Evolutionary conservation across 306 rosid species (phyloP).

Genomic region (Leucaena leucocephala): DNA sequence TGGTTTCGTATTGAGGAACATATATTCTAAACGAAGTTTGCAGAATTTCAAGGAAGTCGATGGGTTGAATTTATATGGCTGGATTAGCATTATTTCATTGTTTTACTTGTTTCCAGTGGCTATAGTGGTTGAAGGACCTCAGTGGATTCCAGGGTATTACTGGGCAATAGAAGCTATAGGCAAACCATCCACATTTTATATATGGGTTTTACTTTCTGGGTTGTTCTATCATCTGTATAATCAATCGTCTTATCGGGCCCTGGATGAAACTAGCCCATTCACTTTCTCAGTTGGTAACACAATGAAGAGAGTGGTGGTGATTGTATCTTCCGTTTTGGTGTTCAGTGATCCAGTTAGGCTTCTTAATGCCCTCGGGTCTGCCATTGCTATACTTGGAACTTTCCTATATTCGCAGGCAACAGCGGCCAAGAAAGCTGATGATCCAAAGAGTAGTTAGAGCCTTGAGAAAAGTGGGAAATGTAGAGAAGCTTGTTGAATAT

Average conservation of each 20-base stretch:
- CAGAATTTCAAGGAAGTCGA: constrained; percentile 82
- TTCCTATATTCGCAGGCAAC: constrained; percentile 88
- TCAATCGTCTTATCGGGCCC: constrained; percentile 94
- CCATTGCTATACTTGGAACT: constrained; percentile 87
- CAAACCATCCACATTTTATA: constrained; percentile 69
- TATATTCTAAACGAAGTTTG: constrained; percentile 79
- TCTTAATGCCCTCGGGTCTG: constrained; percentile 91
- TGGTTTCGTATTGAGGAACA: constrained; percentile 87
- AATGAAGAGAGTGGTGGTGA: constrained; percentile 96
- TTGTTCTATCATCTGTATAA: constrained; percentile 94
- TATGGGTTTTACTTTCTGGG: constrained; percentile 85
- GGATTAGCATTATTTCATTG: constrained; percentile 73
- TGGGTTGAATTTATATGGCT: constrained; percentile 88
- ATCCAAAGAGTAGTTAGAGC: constrained; percentile 60
- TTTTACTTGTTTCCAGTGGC: constrained; percentile 85
- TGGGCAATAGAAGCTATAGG: constrained; percentile 70
- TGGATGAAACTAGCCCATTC: constrained; percentile 87
- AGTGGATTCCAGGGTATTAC: constrained; percentile 89
- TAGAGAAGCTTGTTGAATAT: constrained; percentile 28
- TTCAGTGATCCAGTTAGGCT: constrained; percentile 88
- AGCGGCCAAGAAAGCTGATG: constrained; percentile 55
- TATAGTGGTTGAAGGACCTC: constrained; percentile 83
- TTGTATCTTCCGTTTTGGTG: constrained; percentile 77
- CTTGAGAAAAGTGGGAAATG: constrained; percentile 7
- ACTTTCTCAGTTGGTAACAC: constrained; percentile 96